Evolutionary conservation across 2,329 filamentous ascomycete genomes (phyloP).

Genomic region (Aspergillus phoenicis): DNA sequence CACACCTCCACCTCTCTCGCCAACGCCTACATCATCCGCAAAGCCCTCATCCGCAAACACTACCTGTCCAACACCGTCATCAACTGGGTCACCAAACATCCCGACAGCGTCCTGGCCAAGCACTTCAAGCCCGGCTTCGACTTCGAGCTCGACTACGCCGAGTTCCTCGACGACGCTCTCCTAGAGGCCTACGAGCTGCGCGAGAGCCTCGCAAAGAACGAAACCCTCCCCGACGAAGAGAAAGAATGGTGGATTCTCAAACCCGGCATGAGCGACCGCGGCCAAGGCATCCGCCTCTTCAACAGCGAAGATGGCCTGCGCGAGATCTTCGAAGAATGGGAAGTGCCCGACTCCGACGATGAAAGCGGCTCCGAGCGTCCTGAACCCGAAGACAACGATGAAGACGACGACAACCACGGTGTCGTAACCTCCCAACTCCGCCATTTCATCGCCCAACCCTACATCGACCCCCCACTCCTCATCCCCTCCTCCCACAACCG

Average conservation of each 20-base stretch:
- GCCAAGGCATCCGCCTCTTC: slow-evolving; percentile 90
- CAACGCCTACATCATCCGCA: slow-evolving; percentile 93
- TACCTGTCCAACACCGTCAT: slow-evolving; percentile 82
- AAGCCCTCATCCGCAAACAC: slow-evolving; percentile 94
- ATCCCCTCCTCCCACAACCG: slow-evolving; percentile 63
- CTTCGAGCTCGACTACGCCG: slow-evolving; percentile 94
- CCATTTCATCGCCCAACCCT: slow-evolving; percentile 94
- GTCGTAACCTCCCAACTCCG: slow-evolving; percentile 88
- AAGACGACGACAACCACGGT: slow-evolving; percentile 41
- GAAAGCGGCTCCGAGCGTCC: slow-evolving; percentile 38
- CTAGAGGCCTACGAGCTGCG: slow-evolving; percentile 86
- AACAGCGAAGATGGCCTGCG: slow-evolving; percentile 81
- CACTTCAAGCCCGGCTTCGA: slow-evolving; percentile 79
- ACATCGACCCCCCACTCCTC: slow-evolving; percentile 85
- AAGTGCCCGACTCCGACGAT: slow-evolving; percentile 64
- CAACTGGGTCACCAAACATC: slow-evolving; percentile 84
- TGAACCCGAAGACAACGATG: slow-evolving; percentile 41
- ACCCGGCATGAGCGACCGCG: slow-evolving; percentile 94
- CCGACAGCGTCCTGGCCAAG: slow-evolving; percentile 65
- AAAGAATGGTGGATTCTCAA: slow-evolving; percentile 97
- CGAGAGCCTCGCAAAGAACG: slow-evolving; percentile 74
- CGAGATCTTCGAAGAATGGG: slow-evolving; percentile 89
- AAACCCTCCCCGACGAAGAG: slow-evolving; percentile 60
- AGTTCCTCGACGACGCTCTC: slow-evolving; percentile 92
- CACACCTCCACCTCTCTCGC: slow-evolving; percentile 66